Evolutionary conservation across 2,329 filamentous ascomycete species (phyloP).

Genomic region (Geosmithia putterillii): DNA sequence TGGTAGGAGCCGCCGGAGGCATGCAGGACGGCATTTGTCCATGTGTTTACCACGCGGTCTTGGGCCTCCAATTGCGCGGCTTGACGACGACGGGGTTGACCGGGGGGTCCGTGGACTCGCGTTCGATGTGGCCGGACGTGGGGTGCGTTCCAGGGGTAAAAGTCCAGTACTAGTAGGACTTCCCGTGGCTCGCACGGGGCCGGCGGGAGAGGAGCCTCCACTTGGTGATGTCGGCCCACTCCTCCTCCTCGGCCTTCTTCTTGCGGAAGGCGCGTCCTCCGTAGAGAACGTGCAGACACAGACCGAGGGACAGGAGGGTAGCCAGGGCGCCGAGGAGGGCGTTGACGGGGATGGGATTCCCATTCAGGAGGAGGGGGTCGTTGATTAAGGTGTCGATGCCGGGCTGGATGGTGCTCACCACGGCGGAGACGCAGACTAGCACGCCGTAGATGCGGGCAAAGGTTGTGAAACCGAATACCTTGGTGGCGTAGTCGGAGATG

Average conservation of each 20-base stretch:
- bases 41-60: no score
- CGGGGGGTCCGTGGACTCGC: no score
- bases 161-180: no score
- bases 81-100: no score
- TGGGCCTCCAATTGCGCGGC: no score
- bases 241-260: not conserved
- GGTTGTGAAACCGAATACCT: slow-evolving; percentile 70
- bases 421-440: slow-evolving; percentile 59
- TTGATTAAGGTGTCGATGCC: slow-evolving; percentile 59
- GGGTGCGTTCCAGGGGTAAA: no score
- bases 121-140: no score
- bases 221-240: no score
- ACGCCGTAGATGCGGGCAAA: slow-evolving; percentile 72
- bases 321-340: slow-evolving; percentile 40
- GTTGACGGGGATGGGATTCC: slow-evolving; percentile 55
- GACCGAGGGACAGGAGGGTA: slow-evolving; percentile 36
- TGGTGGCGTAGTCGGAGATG: slow-evolving; percentile 58
- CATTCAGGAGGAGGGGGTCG: slow-evolving; percentile 33
- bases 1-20: no score
- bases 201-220: no score
- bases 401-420: slow-evolving; percentile 60
- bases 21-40: no score
- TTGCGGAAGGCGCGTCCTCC: slow-evolving; percentile 5
- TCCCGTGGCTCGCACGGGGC: no score
- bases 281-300: slow-evolving; percentile 42